phyloP scores from a whole-genome alignment of 1,139 yeast genomes.

The Nakaseomyces bracarensis region DNA sequence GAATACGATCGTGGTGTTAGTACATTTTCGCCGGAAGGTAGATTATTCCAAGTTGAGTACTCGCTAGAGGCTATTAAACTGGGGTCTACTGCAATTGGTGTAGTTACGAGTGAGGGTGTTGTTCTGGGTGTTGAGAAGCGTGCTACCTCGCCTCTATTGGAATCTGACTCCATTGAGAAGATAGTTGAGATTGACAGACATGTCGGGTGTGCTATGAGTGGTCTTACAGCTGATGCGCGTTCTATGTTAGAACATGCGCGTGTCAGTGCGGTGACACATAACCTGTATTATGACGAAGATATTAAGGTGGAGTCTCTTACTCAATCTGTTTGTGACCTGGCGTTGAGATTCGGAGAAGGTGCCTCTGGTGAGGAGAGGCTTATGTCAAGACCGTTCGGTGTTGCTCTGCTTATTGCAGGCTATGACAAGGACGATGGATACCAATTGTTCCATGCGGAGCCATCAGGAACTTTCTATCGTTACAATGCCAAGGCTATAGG shows the following conservation, averaged over 20 bases:
- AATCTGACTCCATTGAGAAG: slow-evolving; percentile 89
- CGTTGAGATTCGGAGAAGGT: slow-evolving; percentile 95
- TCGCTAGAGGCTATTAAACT: slow-evolving; percentile 94
- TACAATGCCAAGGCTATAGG: slow-evolving; percentile 99
- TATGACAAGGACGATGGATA: slow-evolving; percentile 89
- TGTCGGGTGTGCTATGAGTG: slow-evolving; percentile 98
- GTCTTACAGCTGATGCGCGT: slow-evolving; percentile 96
- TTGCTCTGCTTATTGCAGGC: slow-evolving; percentile 93
- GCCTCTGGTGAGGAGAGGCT: slow-evolving; percentile 94
- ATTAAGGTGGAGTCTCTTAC: slow-evolving; percentile 91
- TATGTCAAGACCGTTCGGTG: slow-evolving; percentile 99
- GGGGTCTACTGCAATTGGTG: slow-evolving; percentile 94
- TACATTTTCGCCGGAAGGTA: slow-evolving; percentile 97
- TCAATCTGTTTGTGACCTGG: slow-evolving; percentile 94
- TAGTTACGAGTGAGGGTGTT: slow-evolving; percentile 94
- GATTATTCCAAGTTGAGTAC: slow-evolving; percentile 96
- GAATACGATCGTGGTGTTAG: slow-evolving; percentile 99
- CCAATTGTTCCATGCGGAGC: slow-evolving; percentile 97
- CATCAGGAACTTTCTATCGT: slow-evolving; percentile 94
- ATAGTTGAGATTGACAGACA: slow-evolving; percentile 91
- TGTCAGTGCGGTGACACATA: slow-evolving; percentile 82
- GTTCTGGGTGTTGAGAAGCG: slow-evolving; percentile 95
- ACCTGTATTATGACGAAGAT: slow-evolving; percentile 83
- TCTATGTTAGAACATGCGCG: slow-evolving; percentile 98
- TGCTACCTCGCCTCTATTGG: slow-evolving; percentile 86